Percentiles rank a stretch among this genome's conserved stretches.
Conservation (phyloP, 140 eudicot genomes). For the Flaveria floridana region DNA sequence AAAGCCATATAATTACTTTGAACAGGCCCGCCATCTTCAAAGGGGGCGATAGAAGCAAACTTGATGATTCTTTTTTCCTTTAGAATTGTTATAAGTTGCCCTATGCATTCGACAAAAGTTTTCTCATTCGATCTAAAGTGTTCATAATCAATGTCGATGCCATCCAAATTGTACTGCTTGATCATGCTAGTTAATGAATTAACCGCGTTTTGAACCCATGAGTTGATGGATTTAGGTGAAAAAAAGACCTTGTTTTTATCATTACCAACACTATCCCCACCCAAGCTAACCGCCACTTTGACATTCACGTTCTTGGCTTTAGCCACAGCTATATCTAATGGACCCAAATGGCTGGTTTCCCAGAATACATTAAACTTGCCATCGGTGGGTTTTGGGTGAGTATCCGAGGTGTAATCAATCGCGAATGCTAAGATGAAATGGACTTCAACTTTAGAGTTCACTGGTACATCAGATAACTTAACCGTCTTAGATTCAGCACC, state of each 20-base stretch:
- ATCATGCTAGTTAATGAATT: constrained; percentile 41
- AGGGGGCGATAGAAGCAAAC: constrained; percentile 52
- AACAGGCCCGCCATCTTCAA: constrained; percentile 45
- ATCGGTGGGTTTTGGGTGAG: constrained; percentile 31
- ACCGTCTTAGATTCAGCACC: constrained; percentile 40
- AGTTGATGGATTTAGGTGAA: constrained; percentile 33
- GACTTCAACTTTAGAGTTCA: constrained; percentile 30
- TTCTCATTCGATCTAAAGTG: constrained; percentile 29
- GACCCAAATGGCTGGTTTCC: constrained; percentile 38
- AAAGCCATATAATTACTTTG: constrained; percentile 33
- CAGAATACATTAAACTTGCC: constrained; percentile 44
- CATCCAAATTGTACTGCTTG: constrained; percentile 38
- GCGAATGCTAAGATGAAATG: constrained; percentile 44
- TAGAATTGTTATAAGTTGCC: constrained; percentile 33
- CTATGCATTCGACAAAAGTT: constrained; percentile 39
- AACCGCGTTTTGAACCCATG: constrained; percentile 46
- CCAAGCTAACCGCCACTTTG: constrained; percentile 45
- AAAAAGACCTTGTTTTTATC: constrained; percentile 24
- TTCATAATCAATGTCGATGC: constrained; percentile 44
- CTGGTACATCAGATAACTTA: constrained; percentile 34
- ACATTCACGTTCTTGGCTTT: constrained; percentile 35
- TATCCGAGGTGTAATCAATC: constrained; percentile 35
- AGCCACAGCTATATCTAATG: constrained; percentile 29
- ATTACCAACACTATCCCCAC: constrained; percentile 36
- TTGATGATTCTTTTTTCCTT: constrained; percentile 29